Conservation (phyloP, 2,329 filamentous ascomycete genomes). For the Biscogniauxia marginata region DNA sequence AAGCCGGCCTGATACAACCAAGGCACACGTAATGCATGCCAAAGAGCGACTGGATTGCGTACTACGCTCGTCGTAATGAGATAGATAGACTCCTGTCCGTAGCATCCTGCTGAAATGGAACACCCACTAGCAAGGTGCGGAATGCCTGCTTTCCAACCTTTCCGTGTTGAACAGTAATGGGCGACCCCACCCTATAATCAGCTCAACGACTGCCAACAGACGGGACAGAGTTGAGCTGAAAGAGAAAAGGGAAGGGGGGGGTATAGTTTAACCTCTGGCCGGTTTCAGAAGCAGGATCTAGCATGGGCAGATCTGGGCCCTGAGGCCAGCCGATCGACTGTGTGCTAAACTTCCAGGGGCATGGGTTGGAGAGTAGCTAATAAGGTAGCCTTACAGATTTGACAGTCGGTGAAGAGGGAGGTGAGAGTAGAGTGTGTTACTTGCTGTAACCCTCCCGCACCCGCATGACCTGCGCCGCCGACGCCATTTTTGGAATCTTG, state of each 20-base stretch:
- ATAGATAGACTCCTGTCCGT: neutral
- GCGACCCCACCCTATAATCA: neutral
- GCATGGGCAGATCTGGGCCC: neutral
- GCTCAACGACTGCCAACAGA: neutral
- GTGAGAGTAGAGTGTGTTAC: no score
- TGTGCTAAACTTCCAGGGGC: neutral
- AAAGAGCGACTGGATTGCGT: neutral
- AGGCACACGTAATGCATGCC: neutral
- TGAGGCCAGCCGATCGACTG: neutral
- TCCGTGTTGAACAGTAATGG: neutral
- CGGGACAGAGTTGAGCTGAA: neutral
- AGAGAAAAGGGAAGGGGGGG: neutral
- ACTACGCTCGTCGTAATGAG: neutral
- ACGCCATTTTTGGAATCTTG: slow-evolving; percentile 8
- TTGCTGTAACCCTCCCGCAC: slow-evolving; percentile 2
- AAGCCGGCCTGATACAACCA: neutral
- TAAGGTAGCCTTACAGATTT: neutral
- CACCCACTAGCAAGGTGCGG: neutral
- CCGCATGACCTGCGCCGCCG: slow-evolving; percentile 17
- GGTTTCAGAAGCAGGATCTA: neutral
- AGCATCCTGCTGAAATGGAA: neutral
- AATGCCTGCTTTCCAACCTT: neutral
- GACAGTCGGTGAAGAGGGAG: neutral
- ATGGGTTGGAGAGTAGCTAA: neutral
- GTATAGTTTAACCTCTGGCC: neutral